These are phyloP conservation scores for Wilcoxina mikolae DNA, from an alignment of 495 filamentous ascomycete species.

Conservation along the genomic window DNA sequence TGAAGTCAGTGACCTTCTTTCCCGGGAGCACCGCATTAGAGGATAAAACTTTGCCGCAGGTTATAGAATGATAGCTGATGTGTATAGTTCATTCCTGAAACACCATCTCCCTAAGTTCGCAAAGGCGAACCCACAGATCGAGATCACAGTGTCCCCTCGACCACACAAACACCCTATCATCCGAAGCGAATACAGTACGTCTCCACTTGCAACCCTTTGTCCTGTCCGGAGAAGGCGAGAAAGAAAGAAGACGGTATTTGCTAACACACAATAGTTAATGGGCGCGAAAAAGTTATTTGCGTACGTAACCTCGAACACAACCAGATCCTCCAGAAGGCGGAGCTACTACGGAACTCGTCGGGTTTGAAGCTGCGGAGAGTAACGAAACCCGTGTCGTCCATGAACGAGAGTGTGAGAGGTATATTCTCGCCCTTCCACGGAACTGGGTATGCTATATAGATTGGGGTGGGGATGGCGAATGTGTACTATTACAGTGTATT, in stretches of 20 bases:
- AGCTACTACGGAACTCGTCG: constrained; percentile 64
- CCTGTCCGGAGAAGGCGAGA: not conserved
- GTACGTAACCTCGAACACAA: constrained; percentile 68
- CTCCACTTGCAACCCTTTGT: not conserved
- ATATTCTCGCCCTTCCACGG: too few relatives aligned
- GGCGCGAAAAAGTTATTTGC: constrained; percentile 69
- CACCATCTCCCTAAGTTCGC: constrained; percentile 62
- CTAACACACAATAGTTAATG: constrained; percentile 45
- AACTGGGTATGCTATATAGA: too few relatives aligned
- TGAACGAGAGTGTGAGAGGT: too few relatives aligned
- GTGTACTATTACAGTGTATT: too few relatives aligned
- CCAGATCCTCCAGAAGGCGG: constrained; percentile 69
- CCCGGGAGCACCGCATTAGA: too few relatives aligned
- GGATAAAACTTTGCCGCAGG: constrained; percentile 4
- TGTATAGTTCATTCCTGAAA: constrained; percentile 61
- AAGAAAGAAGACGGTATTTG: not conserved
- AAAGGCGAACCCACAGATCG: constrained; percentile 66
- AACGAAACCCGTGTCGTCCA: too few relatives aligned
- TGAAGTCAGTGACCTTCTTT: constrained; percentile 57
- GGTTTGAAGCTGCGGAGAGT: too few relatives aligned
- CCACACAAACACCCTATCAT: constrained; percentile 77
- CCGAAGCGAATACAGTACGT: constrained; percentile 54
- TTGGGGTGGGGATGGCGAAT: too few relatives aligned
- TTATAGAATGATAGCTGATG: not conserved
- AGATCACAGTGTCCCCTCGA: constrained; percentile 78